These are phyloP conservation scores for Sugiyamaella castrensis DNA, from an alignment of 1,139 yeast genomes.

Conservation along the genomic window DNA sequence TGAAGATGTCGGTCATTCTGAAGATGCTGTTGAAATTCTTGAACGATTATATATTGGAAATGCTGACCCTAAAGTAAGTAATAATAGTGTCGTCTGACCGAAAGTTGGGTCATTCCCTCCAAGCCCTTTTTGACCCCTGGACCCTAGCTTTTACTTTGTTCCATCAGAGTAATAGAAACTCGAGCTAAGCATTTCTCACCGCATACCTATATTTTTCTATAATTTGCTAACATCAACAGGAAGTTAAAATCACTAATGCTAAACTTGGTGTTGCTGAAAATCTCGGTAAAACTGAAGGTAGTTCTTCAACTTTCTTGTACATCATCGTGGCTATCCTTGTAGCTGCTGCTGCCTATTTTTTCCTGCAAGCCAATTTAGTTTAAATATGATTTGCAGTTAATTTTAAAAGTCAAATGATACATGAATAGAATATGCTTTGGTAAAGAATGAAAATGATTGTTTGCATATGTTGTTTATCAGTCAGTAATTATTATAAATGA, in stretches of 20 bases:
- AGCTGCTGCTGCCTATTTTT: conserved; percentile 56
- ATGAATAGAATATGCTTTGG: no score
- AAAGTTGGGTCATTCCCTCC: not conserved
- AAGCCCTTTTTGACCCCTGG: no score
- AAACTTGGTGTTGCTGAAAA: conserved; percentile 22
- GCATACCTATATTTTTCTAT: not conserved
- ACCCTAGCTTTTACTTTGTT: no score
- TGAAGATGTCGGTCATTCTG: conserved; percentile 96
- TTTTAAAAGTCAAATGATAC: no score
- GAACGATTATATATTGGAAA: conserved; percentile 68
- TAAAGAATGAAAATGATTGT: no score
- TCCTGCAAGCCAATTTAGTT: conserved; percentile 35
- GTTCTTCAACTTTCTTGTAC: conserved; percentile 38
- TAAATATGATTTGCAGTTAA: not conserved
- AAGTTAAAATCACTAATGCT: conserved; percentile 14
- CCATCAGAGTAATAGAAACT: no score
- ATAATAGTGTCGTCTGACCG: not conserved
- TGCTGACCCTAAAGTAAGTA: conserved; percentile 44
- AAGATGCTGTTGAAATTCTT: conserved; percentile 83
- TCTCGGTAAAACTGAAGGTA: conserved; percentile 18
- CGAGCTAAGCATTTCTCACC: conserved; percentile 15
- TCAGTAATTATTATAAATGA: no score
- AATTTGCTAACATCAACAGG: conserved; percentile 13
- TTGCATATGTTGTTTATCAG: no score
- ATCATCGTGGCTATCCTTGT: conserved; percentile 52